Evolutionary conservation across 352 stramenopile species (phyloP).

Genomic region (Phytophthora nicotianae): DNA sequence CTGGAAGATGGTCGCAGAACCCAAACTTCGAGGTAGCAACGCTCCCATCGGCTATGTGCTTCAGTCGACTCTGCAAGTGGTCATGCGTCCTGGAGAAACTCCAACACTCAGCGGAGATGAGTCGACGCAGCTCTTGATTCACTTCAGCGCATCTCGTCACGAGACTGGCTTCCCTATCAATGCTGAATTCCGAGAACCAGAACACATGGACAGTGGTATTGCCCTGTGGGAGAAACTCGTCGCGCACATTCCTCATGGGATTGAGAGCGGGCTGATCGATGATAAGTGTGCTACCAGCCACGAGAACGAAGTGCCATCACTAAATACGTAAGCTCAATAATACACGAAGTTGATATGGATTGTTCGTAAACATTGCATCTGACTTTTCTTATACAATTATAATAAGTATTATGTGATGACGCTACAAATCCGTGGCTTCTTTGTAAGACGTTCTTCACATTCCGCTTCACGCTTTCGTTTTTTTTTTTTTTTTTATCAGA

Average conservation of each 20-base stretch:
- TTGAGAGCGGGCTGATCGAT: conserved; percentile 30
- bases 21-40: conserved; percentile 12
- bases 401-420: no score
- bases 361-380: no score
- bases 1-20: conserved; percentile 16
- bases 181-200: conserved; percentile 7
- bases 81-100: conserved; percentile 1
- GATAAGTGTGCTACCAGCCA: neutral
- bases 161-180: conserved; percentile 2
- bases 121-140: conserved; percentile 8
- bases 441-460: no score
- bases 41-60: conserved; percentile 9
- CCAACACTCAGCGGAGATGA: conserved; percentile 3
- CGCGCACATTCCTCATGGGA: conserved; percentile 7
- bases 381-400: no score
- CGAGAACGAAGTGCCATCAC: neutral
- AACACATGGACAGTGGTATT: conserved; percentile 12
- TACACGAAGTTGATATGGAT: no score
- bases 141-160: conserved; percentile 12
- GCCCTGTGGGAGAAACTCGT: conserved; percentile 11
- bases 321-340: no score
- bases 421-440: no score
- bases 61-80: conserved; percentile 8
- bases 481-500: no score
- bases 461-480: no score